Conservation (phyloP, 306 rosid species). For the Begonia masoniana region DNA sequence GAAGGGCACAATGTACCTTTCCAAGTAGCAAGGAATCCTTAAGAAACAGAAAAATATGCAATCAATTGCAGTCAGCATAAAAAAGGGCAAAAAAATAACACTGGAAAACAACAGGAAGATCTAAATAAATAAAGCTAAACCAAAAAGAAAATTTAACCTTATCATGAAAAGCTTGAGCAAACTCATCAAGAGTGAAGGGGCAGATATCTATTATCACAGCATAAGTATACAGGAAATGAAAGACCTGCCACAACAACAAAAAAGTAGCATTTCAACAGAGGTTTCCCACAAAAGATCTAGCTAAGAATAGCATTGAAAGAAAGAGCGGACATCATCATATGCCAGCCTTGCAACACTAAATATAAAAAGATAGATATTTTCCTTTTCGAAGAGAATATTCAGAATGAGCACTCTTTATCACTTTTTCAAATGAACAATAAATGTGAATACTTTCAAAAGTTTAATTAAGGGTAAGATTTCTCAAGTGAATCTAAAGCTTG, state of each 20-base stretch:
- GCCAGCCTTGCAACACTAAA: too few relatives aligned
- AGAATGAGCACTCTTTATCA: too few relatives aligned
- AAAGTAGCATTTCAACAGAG: constrained; percentile 2
- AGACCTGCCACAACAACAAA: constrained; percentile 34
- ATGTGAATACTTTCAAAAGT: too few relatives aligned
- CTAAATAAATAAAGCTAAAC: constrained; percentile 6
- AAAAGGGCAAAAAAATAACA: neutral
- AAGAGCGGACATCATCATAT: too few relatives aligned
- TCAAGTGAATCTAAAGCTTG: too few relatives aligned
- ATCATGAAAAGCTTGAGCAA: constrained; percentile 85
- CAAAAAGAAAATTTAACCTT: constrained; percentile 49
- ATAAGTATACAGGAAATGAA: constrained; percentile 84
- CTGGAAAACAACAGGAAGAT: neutral
- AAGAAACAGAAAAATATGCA: constrained; percentile 9
- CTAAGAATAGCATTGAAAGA: too few relatives aligned
- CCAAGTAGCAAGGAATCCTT: constrained; percentile 85
- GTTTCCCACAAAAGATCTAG: too few relatives aligned
- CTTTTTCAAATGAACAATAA: too few relatives aligned
- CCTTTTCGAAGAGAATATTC: too few relatives aligned
- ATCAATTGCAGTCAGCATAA: constrained; percentile 5
- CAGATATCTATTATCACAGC: constrained; percentile 44
- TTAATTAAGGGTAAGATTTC: too few relatives aligned
- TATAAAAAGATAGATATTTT: too few relatives aligned
- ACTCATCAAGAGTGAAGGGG: constrained; percentile 88
- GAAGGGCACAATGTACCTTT: constrained; percentile 72